These are phyloP conservation scores for Penicillium psychrosexuale DNA, from an alignment of 2,329 filamentous ascomycete genomes.

Conservation along the genomic window DNA sequence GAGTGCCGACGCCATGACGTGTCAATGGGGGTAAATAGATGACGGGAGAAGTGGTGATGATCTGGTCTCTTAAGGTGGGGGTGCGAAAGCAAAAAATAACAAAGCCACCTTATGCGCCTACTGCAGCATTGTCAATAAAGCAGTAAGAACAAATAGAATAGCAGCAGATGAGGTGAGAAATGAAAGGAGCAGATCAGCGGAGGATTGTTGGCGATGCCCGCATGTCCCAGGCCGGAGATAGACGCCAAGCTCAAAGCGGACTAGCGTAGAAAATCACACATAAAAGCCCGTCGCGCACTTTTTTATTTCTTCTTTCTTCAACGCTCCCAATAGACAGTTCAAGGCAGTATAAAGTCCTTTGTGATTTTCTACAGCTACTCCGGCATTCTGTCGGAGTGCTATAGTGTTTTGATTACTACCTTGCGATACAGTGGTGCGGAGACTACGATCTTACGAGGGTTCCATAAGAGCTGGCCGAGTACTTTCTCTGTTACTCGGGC, in stretches of 20 bases:
- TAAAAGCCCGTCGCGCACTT: conserved; percentile 21
- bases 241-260: conserved; percentile 18
- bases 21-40: conserved; percentile 13
- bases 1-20: conserved; percentile 86
- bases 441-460: conserved; percentile 51
- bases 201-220: conserved; percentile 11
- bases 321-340: conserved; percentile 86
- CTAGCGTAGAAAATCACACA: conserved; percentile 27
- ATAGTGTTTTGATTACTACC: conserved; percentile 59
- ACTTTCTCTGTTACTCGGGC: conserved; percentile 67
- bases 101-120: conserved; percentile 7
- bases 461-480: conserved; percentile 72
- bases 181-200: conserved; percentile 1
- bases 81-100: not conserved
- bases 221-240: conserved; percentile 9
- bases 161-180: not conserved
- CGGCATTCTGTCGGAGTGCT: conserved; percentile 67
- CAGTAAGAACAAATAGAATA: not conserved
- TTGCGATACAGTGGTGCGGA: conserved; percentile 62
- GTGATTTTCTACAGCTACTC: conserved; percentile 48
- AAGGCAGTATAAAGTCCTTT: conserved; percentile 60
- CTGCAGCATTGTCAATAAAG: conserved; percentile 6
- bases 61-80: conserved; percentile 4
- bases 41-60: conserved; percentile 3
- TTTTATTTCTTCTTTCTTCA: conserved; percentile 40